phyloP scores from a whole-genome alignment of 148 eudicot genomes.

The Vaccinium macrocarpon region DNA sequence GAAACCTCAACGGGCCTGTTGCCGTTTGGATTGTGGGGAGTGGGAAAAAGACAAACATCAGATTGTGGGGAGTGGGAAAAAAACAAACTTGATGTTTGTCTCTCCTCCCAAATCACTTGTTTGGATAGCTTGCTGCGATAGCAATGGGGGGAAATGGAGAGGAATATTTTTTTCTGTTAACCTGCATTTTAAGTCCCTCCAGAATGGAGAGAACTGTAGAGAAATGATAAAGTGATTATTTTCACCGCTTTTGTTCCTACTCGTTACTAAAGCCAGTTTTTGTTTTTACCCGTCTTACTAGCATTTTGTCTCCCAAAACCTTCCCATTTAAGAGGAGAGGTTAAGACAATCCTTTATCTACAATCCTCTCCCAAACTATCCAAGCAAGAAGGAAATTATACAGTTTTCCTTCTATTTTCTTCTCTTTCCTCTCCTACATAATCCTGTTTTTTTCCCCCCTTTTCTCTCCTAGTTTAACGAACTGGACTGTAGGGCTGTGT shows the following conservation, averaged over 20 bases:
- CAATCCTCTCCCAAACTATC: background rate
- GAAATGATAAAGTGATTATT: background rate
- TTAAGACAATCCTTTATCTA: background rate
- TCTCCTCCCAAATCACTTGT: background rate
- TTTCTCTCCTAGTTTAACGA: background rate
- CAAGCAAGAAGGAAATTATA: background rate
- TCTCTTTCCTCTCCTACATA: background rate
- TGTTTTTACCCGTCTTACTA: background rate
- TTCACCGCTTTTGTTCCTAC: background rate
- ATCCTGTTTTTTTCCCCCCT: background rate
- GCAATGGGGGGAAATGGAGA: background rate
- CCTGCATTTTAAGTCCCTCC: background rate
- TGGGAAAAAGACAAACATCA: background rate
- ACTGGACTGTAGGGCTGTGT: background rate
- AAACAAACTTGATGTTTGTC: background rate
- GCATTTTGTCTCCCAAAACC: background rate
- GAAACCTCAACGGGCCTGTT: background rate
- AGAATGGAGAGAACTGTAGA: background rate
- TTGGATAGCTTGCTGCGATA: background rate
- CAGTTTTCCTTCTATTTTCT: background rate
- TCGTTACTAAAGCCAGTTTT: background rate
- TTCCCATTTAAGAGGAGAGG: background rate
- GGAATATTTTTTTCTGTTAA: background rate
- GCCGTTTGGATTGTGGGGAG: background rate
- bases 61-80: background rate